phyloP scores from a whole-genome alignment of 495 filamentous ascomycete genomes.

The Achaetomiella virescens region DNA sequence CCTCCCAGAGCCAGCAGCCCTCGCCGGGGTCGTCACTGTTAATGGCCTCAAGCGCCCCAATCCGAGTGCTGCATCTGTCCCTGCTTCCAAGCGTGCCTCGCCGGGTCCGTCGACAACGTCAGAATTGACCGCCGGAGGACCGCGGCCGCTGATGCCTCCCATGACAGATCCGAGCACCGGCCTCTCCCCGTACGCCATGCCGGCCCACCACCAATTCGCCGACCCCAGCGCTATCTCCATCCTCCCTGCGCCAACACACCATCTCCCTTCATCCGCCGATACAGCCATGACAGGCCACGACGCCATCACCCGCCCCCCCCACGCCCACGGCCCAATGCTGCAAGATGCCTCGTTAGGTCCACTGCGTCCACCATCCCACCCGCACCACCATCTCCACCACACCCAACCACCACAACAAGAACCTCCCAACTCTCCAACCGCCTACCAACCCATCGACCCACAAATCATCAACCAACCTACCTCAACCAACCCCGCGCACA shows the following conservation, averaged over 20 bases:
- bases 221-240: constrained; percentile 32
- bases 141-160: constrained; percentile 20
- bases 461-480: constrained; percentile 42
- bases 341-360: constrained; percentile 21
- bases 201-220: constrained; percentile 29
- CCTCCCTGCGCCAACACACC: constrained; percentile 13
- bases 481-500: constrained; percentile 16
- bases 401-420: too few species aligned
- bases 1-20: constrained; percentile 17
- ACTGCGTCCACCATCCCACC: constrained; percentile 7
- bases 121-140: not conserved
- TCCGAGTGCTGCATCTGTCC: constrained; percentile 7
- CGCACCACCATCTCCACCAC: constrained; percentile 12
- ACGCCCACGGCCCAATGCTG: constrained; percentile 26
- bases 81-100: constrained; percentile 28
- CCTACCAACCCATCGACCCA: constrained; percentile 46
- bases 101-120: constrained; percentile 19
- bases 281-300: constrained; percentile 13
- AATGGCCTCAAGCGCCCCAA: constrained; percentile 26
- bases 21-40: not conserved
- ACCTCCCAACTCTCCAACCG: constrained; percentile 17
- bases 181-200: constrained; percentile 20
- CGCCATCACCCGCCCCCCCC: constrained; percentile 3
- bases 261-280: constrained; percentile 11
- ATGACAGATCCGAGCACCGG: constrained; percentile 25